Percentiles rank a stretch among this genome's conserved stretches.
These are phyloP conservation scores for Tremella yokohamensis DNA, from an alignment of 768 basidiomycete species.

Conservation along the genomic window DNA sequence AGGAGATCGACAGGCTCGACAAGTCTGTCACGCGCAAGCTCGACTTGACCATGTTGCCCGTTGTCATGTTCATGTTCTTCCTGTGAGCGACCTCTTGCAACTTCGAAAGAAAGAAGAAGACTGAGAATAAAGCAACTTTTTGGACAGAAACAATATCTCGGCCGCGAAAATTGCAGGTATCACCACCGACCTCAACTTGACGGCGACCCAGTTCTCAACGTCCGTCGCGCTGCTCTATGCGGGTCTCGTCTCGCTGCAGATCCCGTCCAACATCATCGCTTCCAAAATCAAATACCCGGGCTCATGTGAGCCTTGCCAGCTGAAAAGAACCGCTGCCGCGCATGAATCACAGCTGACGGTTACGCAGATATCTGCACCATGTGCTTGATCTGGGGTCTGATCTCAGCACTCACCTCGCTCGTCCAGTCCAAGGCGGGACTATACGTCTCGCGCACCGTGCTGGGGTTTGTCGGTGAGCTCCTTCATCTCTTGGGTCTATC, in stretches of 20 bases:
- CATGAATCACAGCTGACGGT: too few relatives aligned
- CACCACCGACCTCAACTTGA: constrained; percentile 29
- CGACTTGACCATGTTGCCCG: constrained; percentile 43
- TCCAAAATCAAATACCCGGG: constrained; percentile 40
- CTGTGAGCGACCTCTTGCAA: constrained; percentile 12
- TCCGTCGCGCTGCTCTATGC: constrained; percentile 44
- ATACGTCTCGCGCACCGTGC: constrained; percentile 30
- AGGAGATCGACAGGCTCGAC: constrained; percentile 34
- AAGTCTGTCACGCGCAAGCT: constrained; percentile 36
- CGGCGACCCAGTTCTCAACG: constrained; percentile 27
- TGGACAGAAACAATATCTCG: constrained; percentile 38
- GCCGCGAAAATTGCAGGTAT: constrained; percentile 32
- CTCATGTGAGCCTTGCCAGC: constrained; percentile 22
- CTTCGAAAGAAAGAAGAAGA: background rate
- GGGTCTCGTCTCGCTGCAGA: constrained; percentile 43
- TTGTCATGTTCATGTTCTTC: constrained; percentile 30
- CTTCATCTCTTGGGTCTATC: constrained; percentile 16
- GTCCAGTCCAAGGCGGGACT: constrained; percentile 34
- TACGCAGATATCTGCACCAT: too few relatives aligned
- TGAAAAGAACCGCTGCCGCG: background rate
- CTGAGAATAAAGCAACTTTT: constrained; percentile 19
- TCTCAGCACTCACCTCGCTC: constrained; percentile 39
- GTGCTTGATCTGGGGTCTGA: too few relatives aligned
- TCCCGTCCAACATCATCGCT: constrained; percentile 46
- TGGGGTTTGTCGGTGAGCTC: constrained; percentile 20